A percentile compares a stretch with the other conserved stretches of the same genome.
These are phyloP conservation scores for Citrus maxima DNA, from an alignment of 345 rosid genomes.

Conservation along the genomic window DNA sequence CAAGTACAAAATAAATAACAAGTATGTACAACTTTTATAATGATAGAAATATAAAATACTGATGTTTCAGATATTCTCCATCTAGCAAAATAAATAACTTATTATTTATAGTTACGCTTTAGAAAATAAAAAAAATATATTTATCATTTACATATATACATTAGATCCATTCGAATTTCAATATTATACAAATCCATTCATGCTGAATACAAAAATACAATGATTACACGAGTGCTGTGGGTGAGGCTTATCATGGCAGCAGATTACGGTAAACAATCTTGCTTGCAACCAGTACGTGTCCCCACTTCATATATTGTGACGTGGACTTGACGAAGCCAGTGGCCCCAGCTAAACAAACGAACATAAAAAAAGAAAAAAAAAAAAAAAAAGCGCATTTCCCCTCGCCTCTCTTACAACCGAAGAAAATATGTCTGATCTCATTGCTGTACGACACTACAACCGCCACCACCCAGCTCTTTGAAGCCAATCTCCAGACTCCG, in stretches of 20 bases:
- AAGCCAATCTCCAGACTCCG: not conserved
- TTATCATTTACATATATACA: too few relatives aligned
- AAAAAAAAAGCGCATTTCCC: not conserved
- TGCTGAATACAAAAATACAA: too few relatives aligned
- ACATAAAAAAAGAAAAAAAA: not conserved
- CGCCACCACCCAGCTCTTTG: not conserved
- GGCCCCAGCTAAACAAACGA: slow-evolving; percentile 23
- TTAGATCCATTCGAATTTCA: too few relatives aligned
- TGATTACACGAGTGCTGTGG: too few relatives aligned
- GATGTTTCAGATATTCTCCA: too few relatives aligned
- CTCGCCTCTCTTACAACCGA: not conserved
- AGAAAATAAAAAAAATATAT: too few relatives aligned
- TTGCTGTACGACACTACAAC: not conserved
- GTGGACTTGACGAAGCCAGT: not conserved
- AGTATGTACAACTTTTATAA: too few relatives aligned
- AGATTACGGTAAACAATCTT: slow-evolving; percentile 4
- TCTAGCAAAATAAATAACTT: too few relatives aligned
- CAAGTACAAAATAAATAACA: too few relatives aligned
- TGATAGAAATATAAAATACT: too few relatives aligned
- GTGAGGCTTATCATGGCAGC: not conserved
- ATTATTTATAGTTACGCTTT: too few relatives aligned
- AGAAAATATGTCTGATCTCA: not conserved
- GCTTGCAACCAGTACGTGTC: not conserved
- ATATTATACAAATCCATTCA: too few relatives aligned
- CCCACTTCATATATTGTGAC: slow-evolving; percentile 5